Percentiles rank a stretch among this genome's conserved stretches.
phyloP scores from a whole-genome alignment of 306 rosid genomes.

The Vigna unguiculata region DNA sequence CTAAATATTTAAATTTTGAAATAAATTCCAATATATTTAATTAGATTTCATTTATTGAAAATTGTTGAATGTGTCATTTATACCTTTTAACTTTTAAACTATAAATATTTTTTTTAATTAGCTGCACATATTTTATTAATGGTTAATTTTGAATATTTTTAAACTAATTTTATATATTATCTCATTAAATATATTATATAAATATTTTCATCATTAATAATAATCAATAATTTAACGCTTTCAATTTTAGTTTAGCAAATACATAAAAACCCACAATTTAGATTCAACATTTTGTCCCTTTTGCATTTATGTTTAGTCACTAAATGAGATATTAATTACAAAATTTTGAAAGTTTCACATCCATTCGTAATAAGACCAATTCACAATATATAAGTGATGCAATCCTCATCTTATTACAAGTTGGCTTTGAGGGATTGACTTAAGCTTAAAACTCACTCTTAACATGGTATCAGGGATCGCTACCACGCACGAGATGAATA shows the following conservation, averaged over 20 bases:
- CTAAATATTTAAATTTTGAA: neutral
- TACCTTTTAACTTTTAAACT: neutral
- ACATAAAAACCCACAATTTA: neutral
- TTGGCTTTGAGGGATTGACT: too few relatives aligned
- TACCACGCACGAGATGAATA: too few relatives aligned
- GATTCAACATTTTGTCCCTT: neutral
- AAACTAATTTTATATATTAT: neutral
- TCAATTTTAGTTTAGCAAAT: neutral
- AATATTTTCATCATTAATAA: neutral
- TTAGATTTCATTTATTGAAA: neutral
- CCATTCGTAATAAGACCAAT: too few relatives aligned
- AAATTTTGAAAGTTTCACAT: too few relatives aligned
- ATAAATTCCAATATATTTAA: neutral
- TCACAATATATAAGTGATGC: too few relatives aligned
- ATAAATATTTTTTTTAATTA: neutral
- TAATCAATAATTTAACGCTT: neutral
- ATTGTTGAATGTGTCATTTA: neutral
- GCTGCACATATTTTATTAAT: neutral
- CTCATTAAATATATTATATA: neutral
- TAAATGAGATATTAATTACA: neutral
- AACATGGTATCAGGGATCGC: too few relatives aligned
- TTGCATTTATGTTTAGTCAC: neutral
- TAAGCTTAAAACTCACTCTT: too few relatives aligned
- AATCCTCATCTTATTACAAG: too few relatives aligned
- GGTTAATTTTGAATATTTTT: neutral